These are phyloP conservation scores for Inonotus obliquus DNA, from an alignment of 1,284 basidiomycete species.

Conservation along the genomic window DNA sequence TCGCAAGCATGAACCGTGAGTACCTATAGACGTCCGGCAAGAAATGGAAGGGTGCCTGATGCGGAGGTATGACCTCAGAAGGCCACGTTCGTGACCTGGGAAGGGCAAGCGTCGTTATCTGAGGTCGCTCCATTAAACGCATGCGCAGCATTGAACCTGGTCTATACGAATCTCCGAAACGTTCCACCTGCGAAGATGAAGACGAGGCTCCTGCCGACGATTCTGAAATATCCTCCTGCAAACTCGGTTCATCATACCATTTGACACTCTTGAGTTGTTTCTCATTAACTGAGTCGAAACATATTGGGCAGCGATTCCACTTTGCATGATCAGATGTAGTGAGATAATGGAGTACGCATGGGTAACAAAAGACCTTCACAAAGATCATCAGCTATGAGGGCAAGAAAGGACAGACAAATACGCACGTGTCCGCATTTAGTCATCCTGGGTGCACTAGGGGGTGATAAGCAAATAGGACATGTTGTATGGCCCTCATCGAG, in stretches of 20 bases:
- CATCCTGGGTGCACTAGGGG: constrained; percentile 91
- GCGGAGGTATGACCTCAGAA: constrained; percentile 84
- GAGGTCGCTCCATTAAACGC: constrained; percentile 90
- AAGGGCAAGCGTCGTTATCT: constrained; percentile 93
- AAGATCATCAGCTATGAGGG: constrained; percentile 18
- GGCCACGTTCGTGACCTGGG: constrained; percentile 93
- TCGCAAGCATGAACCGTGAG: constrained; percentile 95
- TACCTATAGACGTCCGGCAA: constrained; percentile 88
- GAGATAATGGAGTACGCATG: constrained; percentile 91
- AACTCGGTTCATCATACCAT: constrained; percentile 57
- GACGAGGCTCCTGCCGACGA: constrained; percentile 39
- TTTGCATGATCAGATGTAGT: constrained; percentile 76
- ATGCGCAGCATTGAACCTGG: constrained; percentile 66
- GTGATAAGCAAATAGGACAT: constrained; percentile 93
- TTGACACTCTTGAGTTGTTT: constrained; percentile 91
- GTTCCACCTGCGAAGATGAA: constrained; percentile 30
- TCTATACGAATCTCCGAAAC: constrained; percentile 35
- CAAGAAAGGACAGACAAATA: constrained; percentile 25
- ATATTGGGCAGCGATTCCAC: constrained; percentile 92
- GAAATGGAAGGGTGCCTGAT: constrained; percentile 93
- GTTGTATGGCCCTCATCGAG: constrained; percentile 61
- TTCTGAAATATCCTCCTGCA: constrained; percentile 36
- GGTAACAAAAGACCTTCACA: constrained; percentile 79
- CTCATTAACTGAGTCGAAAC: constrained; percentile 90
- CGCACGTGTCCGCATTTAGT: constrained; percentile 96